Base-by-base conservation (phyloP, 1,284 basidiomycete genomes). In the Rhodotorula mucilaginosa region DNA sequence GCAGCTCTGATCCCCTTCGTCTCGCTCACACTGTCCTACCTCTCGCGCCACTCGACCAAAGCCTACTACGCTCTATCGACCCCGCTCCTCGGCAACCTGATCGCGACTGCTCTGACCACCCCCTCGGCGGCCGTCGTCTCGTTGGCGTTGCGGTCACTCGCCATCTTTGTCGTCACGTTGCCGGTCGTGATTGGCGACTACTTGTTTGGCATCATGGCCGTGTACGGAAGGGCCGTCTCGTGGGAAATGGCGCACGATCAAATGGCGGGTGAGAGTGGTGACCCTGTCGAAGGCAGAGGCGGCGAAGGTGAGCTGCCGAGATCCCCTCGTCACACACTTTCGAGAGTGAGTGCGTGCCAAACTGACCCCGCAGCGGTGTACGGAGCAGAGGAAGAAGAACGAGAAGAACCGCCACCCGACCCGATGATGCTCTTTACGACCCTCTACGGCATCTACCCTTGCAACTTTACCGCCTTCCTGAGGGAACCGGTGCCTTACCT, bases 381-480 rank as follows among this genome's bases (percentile, higher is more conserved):
- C 10, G 10, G 2, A 8, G n/a, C 64, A 66, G 66, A 62, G 23
- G 68, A 71, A 1, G 59, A 61, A 3, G 58, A 61, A 61, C 39
- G 39, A 44, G 71, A 70, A n/a, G 69, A 56, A 10, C 12, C 54
- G 3, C 56, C 69, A 12, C 80, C 80, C 29, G 76, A 80, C 56
- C 78, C 80, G 3, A 65, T 74, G 23, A 68, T 73, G 34, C 78
- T 82, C 52, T 94, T 93, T 82, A 89, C 89, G 12, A 85, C 87
- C 67, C 83, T 95, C 74, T 95, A 93, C 81, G 94, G 92, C 77
- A 86, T 95, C 65, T 95, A 90, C 81, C 92, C 92, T 3, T 90
- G 88, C 83, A 93, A 93, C 82, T 83, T 89, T 60, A 83, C 94
- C 69, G 85, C 84, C 70, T 94, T 94, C 80, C 80, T 93, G 71